Percentiles rank a stretch among this genome's conserved stretches.
Evolutionary conservation across 495 filamentous ascomycete genomes (phyloP).

Genomic region (Penicillium riverlandense): DNA sequence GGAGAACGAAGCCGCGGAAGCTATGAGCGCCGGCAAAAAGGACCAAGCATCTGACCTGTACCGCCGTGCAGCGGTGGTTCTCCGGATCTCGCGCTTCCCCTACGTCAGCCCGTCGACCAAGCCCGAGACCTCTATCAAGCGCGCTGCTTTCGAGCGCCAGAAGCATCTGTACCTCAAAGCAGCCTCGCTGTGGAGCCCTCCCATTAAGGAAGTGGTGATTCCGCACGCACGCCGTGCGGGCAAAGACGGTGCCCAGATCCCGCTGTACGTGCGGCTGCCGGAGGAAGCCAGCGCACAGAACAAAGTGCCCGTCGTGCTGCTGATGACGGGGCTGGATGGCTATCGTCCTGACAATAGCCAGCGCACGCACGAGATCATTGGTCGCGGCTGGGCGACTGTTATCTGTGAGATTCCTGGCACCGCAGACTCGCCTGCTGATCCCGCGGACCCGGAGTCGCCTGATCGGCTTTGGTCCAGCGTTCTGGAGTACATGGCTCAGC

Average conservation of each 20-base stretch:
- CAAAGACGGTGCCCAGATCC: slow-evolving; percentile 50
- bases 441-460: slow-evolving; percentile 41
- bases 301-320: slow-evolving; percentile 53
- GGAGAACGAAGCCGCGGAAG: slow-evolving; percentile 38
- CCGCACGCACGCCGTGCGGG: slow-evolving; percentile 45
- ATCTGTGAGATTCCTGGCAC: slow-evolving; percentile 74
- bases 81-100: slow-evolving; percentile 70
- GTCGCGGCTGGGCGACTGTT: slow-evolving; percentile 52
- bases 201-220: slow-evolving; percentile 53
- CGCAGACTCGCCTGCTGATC: slow-evolving; percentile 66
- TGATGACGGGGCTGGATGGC: slow-evolving; percentile 73
- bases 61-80: slow-evolving; percentile 62
- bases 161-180: slow-evolving; percentile 60
- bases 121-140: slow-evolving; percentile 38
- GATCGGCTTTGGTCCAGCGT: slow-evolving; percentile 51
- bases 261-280: slow-evolving; percentile 59
- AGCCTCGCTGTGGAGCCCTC: slow-evolving; percentile 43
- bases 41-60: slow-evolving; percentile 54
- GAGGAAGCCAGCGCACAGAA: slow-evolving; percentile 24
- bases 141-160: slow-evolving; percentile 58
- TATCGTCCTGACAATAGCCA: slow-evolving; percentile 74
- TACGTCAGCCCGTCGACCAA: slow-evolving; percentile 44
- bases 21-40: slow-evolving; percentile 33
- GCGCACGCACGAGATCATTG: slow-evolving; percentile 57
- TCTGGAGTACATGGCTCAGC: slow-evolving; percentile 56